Conservation (phyloP, 441 rosid genomes). For the Bocquillonia castaneifolia region DNA sequence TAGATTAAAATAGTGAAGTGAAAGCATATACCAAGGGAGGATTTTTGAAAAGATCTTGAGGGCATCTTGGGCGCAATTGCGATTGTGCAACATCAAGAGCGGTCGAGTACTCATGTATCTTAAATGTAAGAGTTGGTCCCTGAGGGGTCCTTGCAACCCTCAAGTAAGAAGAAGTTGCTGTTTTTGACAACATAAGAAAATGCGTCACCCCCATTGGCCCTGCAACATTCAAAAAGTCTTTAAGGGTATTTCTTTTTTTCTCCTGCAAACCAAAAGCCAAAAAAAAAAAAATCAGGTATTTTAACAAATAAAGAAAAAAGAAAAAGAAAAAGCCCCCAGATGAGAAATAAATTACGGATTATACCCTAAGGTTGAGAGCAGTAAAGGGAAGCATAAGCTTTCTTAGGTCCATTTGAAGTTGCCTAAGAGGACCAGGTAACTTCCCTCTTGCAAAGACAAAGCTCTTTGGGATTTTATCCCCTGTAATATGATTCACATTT, state of each 20-base stretch:
- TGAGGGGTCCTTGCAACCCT: constrained; percentile 72
- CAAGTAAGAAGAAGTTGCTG: constrained; percentile 54
- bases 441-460: constrained; percentile 83
- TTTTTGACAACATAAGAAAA: constrained; percentile 76
- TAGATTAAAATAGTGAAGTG: too few relatives aligned
- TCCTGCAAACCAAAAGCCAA: constrained; percentile 43
- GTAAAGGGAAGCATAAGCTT: constrained; percentile 92
- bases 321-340: too few relatives aligned
- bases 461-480: constrained; percentile 83
- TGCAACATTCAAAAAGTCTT: constrained; percentile 77
- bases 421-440: constrained; percentile 64
- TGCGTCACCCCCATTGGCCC: constrained; percentile 97
- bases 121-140: constrained; percentile 81
- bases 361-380: constrained; percentile 81
- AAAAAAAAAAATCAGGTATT: neutral
- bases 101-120: constrained; percentile 68
- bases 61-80: constrained; percentile 84
- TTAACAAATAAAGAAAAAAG: too few relatives aligned
- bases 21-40: constrained; percentile 67
- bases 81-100: constrained; percentile 76
- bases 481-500: constrained; percentile 66
- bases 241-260: constrained; percentile 74
- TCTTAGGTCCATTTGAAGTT: constrained; percentile 81
- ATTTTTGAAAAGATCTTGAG: constrained; percentile 78
- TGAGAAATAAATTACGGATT: neutral